A percentile compares a stretch with the other conserved stretches of the same genome.
Conservation (phyloP, 2,329 filamentous ascomycete species). For the Aspergillus calidoustus region DNA sequence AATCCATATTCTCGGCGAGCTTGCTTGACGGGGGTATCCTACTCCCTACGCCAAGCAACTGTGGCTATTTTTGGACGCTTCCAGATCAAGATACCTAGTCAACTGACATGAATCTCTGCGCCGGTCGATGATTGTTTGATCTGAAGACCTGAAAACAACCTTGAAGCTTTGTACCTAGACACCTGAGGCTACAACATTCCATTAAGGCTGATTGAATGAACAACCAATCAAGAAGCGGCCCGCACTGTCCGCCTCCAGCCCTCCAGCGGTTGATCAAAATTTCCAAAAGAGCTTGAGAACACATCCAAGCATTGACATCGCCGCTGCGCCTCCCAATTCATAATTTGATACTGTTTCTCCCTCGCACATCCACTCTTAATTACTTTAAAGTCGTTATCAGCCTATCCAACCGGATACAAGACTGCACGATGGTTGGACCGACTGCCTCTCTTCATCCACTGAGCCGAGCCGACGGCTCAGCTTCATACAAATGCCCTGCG, state of each 20-base stretch:
- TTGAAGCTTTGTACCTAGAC: neutral
- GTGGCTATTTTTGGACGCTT: neutral
- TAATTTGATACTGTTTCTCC: neutral
- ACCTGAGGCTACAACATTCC: neutral
- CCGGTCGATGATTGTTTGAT: neutral
- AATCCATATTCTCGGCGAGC: neutral
- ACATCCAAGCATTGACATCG: conserved; percentile 6
- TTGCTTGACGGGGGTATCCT: neutral
- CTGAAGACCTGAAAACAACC: neutral
- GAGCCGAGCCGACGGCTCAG: conserved; percentile 45
- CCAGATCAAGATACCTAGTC: neutral
- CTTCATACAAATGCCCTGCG: conserved; percentile 46
- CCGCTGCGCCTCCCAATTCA: neutral
- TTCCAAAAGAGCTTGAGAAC: conserved; percentile 19
- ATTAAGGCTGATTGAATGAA: neutral
- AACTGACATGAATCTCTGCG: neutral
- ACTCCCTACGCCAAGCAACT: neutral
- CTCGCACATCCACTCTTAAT: neutral
- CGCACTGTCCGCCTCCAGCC: conserved; percentile 11
- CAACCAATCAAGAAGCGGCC: conserved; percentile 23
- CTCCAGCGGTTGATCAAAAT: conserved; percentile 1
- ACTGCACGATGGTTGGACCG: conserved; percentile 41
- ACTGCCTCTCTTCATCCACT: conserved; percentile 40
- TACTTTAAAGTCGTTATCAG: neutral
- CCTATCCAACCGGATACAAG: neutral